These are phyloP conservation scores for Alloascoidea hylecoeti DNA, from an alignment of 805 yeast species.

Conservation along the genomic window DNA sequence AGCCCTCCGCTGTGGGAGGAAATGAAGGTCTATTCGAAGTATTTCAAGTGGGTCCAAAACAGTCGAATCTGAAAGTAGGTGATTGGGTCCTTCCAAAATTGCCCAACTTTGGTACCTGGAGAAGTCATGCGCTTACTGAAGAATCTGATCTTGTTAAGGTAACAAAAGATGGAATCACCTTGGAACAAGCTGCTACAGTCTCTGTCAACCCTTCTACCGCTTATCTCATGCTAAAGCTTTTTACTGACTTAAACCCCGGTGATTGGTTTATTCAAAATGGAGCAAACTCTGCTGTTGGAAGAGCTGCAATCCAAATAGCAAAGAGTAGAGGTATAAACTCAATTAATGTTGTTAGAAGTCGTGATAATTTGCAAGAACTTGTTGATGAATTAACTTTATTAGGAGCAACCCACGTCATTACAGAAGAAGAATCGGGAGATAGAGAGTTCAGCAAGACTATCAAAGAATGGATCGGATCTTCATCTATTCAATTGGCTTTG, in stretches of 20 bases:
- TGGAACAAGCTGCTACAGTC: conserved; percentile 62
- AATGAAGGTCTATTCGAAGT: conserved; percentile 89
- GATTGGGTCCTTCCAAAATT: conserved; percentile 80
- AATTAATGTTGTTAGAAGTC: conserved; percentile 75
- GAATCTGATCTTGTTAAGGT: conserved; percentile 37
- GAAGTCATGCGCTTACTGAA: conserved; percentile 52
- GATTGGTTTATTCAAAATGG: conserved; percentile 95
- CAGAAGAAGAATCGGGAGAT: conserved; percentile 72
- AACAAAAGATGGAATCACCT: conserved; percentile 16
- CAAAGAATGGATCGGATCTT: conserved; percentile 23
- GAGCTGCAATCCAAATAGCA: conserved; percentile 82
- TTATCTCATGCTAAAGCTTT: conserved; percentile 69
- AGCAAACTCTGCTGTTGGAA: conserved; percentile 91
- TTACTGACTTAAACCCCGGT: conserved; percentile 42
- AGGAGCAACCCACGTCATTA: conserved; percentile 84
- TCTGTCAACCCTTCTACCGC: conserved; percentile 92
- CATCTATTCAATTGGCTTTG: conserved; percentile 59
- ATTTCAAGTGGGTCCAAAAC: conserved; percentile 50
- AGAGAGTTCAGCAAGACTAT: conserved; percentile 50
- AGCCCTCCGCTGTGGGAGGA: conserved; percentile 77
- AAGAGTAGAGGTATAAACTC: conserved; percentile 68
- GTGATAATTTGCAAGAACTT: conserved; percentile 59
- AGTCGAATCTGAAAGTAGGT: conserved; percentile 35
- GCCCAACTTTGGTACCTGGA: conserved; percentile 90
- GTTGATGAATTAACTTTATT: conserved; percentile 36